Base-by-base conservation (phyloP, 306 rosid genomes). In the Begonia masoniana region DNA sequence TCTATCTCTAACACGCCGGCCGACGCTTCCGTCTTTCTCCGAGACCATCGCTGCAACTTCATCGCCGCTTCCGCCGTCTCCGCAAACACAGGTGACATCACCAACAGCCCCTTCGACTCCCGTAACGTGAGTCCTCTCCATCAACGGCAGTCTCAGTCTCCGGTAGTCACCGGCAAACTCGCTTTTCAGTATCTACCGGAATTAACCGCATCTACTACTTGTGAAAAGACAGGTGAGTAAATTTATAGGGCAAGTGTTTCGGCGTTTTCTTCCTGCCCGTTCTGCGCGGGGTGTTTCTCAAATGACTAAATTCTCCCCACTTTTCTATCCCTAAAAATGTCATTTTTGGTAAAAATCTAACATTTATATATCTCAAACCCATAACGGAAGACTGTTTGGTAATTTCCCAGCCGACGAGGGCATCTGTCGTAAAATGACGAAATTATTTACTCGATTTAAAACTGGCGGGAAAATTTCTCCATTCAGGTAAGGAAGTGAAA, bases 31-130 rank as follows among this genome's bases (percentile, higher is more conserved):
- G 15, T 60, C 74, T 0, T 56, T 70, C 15, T 73, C 94, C 4
- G 55, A 76, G 12, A 64, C 36, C 12, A 14, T 67, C 10, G 50
- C 24, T 57, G 60, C 12, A 4, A 57, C 81, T 42, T 85, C 95
- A 48, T 82, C 82, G 8, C 83, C 82, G 66, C 83, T 77, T n/a
- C 75, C 80, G 24, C 51, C 54, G 12, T 67, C 77, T 10, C 23
- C 68, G 5, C 48, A 49, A 31, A 7, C 39, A 31, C 39, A 31
- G 36, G 50, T 65, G 31, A 49, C 71, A 3, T n/a, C 57, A 13
- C 54, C 46, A 24, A 48, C 64, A 4, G 53, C 52, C 5, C 45
- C 52, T 1, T 58, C 80, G 19, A 62, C 61, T 48, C 43, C 69
- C 6, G 41, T 79, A 39, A 13, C 59, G 17, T 55, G 58, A 50